phyloP scores from a whole-genome alignment of 108 stramenopile genomes.

The Skeletonema menzelii region DNA sequence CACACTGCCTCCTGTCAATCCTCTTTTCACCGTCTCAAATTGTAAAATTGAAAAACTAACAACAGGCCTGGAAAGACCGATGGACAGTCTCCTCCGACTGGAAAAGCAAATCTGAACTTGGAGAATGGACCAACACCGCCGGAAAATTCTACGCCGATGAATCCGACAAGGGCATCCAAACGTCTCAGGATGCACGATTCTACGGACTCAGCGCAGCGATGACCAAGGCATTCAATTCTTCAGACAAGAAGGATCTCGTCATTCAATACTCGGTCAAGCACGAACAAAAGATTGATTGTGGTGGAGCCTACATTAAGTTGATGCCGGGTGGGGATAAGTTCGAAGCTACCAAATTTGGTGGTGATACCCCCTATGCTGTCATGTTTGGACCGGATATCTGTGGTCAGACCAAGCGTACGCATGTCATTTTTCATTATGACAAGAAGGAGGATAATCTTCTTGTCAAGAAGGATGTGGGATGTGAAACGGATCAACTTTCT shows the following conservation, averaged over 20 bases:
- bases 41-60: background rate
- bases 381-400: constrained; percentile 99
- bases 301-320: constrained; percentile 99
- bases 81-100: constrained; percentile 94
- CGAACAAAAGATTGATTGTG: constrained; percentile 97
- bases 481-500: constrained; percentile 88
- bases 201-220: constrained; percentile 94
- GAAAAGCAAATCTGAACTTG: constrained; percentile 92
- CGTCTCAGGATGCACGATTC: constrained; percentile 91
- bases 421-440: constrained; percentile 97
- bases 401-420: constrained; percentile 93
- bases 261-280: constrained; percentile 97
- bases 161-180: constrained; percentile 94
- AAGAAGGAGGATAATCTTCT: constrained; percentile 93
- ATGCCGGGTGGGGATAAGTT: constrained; percentile 79
- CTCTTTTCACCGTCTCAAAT: background rate
- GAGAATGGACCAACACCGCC: constrained; percentile 93
- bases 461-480: constrained; percentile 91
- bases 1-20: constrained; percentile 1
- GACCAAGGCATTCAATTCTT: constrained; percentile 78
- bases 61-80: constrained; percentile 78
- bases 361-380: constrained; percentile 96
- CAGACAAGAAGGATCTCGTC: constrained; percentile 91
- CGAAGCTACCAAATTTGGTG: constrained; percentile 89
- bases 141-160: constrained; percentile 89